A percentile compares a stretch with the other conserved stretches of the same genome.
These are phyloP conservation scores for Termitomyces sp. DNA, from an alignment of 768 basidiomycete genomes.

Conservation along the genomic window DNA sequence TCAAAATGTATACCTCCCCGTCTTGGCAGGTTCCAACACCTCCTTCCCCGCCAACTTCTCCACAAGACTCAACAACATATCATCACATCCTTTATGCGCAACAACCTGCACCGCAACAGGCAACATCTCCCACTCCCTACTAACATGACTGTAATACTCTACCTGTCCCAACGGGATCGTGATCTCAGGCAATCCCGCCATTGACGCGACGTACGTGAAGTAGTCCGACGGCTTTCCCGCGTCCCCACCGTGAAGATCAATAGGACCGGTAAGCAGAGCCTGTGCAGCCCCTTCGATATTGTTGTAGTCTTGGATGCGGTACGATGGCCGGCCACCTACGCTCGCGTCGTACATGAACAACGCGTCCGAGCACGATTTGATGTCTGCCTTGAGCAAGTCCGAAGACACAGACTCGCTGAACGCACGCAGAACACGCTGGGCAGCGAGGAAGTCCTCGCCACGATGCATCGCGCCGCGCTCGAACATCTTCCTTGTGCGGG, in stretches of 20 bases:
- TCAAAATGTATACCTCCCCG: constrained; percentile 23
- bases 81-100: constrained; percentile 32
- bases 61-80: constrained; percentile 30
- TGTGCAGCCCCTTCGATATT: constrained; percentile 26
- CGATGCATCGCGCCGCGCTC: constrained; percentile 23
- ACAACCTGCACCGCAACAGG: constrained; percentile 36
- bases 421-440: constrained; percentile 23
- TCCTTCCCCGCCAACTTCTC: constrained; percentile 25
- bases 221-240: constrained; percentile 21
- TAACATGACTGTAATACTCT: constrained; percentile 31
- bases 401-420: constrained; percentile 24
- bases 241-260: neutral
- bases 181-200: constrained; percentile 35
- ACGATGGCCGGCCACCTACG: constrained; percentile 32
- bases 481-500: constrained; percentile 29
- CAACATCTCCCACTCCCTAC: constrained; percentile 29
- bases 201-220: constrained; percentile 33
- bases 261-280: constrained; percentile 23
- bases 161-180: constrained; percentile 36
- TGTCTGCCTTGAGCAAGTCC: constrained; percentile 27
- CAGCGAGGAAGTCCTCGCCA: constrained; percentile 23
- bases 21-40: constrained; percentile 22
- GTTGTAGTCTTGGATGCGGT: constrained; percentile 33
- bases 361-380: constrained; percentile 30
- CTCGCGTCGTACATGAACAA: constrained; percentile 36